Conservation (phyloP, 305 asterid genomes). For the Rubia peregrina region DNA sequence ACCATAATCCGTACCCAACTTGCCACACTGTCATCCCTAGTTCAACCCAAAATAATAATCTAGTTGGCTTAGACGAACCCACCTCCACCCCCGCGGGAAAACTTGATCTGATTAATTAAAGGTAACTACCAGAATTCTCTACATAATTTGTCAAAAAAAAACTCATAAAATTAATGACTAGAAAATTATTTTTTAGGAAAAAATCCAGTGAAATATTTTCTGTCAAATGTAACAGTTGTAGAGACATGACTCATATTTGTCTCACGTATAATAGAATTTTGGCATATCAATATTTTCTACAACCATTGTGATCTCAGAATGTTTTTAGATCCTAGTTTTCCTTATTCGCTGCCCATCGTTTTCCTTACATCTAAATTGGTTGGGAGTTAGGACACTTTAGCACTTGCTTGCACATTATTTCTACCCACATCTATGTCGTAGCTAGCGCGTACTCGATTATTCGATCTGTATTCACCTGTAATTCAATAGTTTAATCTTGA, state of each 20-base stretch:
- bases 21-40: too few relatives aligned
- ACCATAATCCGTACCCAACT: too few relatives aligned
- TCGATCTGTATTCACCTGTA: not conserved
- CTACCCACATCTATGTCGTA: not conserved
- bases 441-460: not conserved
- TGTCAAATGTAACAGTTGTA: not conserved
- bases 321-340: not conserved
- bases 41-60: too few relatives aligned
- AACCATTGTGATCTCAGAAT: not conserved
- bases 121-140: too few relatives aligned
- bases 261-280: not conserved
- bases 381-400: not conserved
- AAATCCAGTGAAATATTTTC: slow-evolving; percentile 1
- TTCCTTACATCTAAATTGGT: not conserved
- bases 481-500: not conserved
- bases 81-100: too few relatives aligned
- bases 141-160: too few relatives aligned
- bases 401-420: not conserved
- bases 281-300: not conserved
- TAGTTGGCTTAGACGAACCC: too few relatives aligned
- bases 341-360: not conserved
- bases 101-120: too few relatives aligned
- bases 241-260: not conserved
- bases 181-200: not conserved
- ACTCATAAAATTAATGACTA: not conserved